A percentile compares a stretch with the other conserved stretches of the same genome.
Conservation (phyloP, 306 rosid genomes). For the Geum urbanum region DNA sequence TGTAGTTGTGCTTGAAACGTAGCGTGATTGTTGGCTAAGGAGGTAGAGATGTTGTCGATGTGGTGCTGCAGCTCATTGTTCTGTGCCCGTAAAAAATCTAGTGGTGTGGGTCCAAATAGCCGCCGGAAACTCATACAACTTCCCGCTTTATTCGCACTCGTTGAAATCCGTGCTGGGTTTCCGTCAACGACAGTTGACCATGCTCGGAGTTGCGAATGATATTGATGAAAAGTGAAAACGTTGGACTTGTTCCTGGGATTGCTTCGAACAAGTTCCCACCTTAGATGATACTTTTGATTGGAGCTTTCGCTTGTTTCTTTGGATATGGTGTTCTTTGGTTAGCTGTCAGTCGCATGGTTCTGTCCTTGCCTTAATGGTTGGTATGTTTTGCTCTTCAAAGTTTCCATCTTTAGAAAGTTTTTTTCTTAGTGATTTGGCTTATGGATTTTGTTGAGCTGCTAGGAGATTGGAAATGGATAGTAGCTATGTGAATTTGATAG, state of each 20-base stretch:
- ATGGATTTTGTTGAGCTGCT: background rate
- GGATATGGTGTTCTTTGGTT: slow-evolving; percentile 71
- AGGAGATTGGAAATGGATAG: background rate
- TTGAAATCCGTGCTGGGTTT: slow-evolving; percentile 66
- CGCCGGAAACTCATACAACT: slow-evolving; percentile 50
- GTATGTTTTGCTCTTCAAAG: slow-evolving; percentile 26
- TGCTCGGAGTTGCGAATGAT: slow-evolving; percentile 78
- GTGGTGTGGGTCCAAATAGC: slow-evolving; percentile 67
- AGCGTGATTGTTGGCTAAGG: too few relatives aligned
- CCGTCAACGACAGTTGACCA: slow-evolving; percentile 59
- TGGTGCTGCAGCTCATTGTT: too few relatives aligned
- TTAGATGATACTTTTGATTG: slow-evolving; percentile 58
- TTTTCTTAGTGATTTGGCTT: background rate
- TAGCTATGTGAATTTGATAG: background rate
- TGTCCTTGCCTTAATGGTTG: slow-evolving; percentile 53
- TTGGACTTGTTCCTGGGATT: slow-evolving; percentile 69
- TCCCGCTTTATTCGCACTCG: slow-evolving; percentile 68
- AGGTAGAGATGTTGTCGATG: too few relatives aligned
- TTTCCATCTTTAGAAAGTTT: background rate
- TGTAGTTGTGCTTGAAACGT: too few relatives aligned
- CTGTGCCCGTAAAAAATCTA: too few relatives aligned
- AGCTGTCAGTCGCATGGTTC: slow-evolving; percentile 37
- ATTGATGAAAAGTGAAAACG: slow-evolving; percentile 82
- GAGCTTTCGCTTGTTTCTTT: slow-evolving; percentile 48
- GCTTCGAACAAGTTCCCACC: slow-evolving; percentile 72